Conservation (phyloP, 2,329 filamentous ascomycete genomes). For the Plenodomus lindquistii region DNA sequence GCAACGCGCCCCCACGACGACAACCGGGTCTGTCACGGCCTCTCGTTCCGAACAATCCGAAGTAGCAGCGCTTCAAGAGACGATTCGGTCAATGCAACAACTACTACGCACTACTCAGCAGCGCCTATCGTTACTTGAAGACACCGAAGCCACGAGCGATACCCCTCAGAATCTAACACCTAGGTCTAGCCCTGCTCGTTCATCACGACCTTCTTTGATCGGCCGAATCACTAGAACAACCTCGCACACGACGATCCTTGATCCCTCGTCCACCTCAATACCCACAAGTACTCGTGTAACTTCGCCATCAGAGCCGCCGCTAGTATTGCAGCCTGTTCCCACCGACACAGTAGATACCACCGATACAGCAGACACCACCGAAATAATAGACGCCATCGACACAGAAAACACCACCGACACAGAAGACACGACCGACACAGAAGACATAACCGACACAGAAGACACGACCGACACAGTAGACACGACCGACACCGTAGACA, state of each 20-base stretch:
- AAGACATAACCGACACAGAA: neutral
- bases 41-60: neutral
- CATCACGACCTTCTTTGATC: neutral
- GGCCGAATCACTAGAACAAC: neutral
- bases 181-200: neutral
- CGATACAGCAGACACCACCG: too few relatives aligned
- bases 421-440: neutral
- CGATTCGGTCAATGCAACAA: conserved; percentile 10
- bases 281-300: neutral
- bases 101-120: neutral
- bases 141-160: neutral
- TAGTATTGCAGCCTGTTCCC: too few relatives aligned
- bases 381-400: too few relatives aligned
- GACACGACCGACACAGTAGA: neutral
- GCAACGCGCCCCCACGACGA: neutral
- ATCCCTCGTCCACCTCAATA: neutral
- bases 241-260: neutral
- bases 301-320: neutral
- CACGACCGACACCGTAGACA: neutral
- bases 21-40: neutral
- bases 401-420: too few relatives aligned
- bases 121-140: conserved; percentile 1
- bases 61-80: conserved; percentile 5
- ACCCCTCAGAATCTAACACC: conserved; percentile 1
- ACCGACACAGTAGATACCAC: neutral